A percentile compares a stretch with the other conserved stretches of the same genome.
Conservation (phyloP, 768 basidiomycete species). For the Phallus indusiatus region DNA sequence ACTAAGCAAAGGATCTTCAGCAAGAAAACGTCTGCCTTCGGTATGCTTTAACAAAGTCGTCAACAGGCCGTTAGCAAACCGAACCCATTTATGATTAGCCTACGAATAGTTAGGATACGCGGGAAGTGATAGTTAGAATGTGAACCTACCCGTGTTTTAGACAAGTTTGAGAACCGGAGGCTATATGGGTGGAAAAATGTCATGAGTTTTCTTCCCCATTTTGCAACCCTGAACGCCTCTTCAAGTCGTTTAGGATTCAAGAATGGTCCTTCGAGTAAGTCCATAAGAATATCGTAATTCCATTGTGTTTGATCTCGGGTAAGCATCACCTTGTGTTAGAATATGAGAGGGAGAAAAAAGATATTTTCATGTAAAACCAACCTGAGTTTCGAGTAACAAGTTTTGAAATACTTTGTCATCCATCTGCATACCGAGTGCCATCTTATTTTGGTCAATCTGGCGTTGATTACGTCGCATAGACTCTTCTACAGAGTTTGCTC, state of each 20-base stretch:
- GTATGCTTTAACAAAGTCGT: constrained; percentile 73
- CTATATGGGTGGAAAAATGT: constrained; percentile 88
- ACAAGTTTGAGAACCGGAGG: constrained; percentile 79
- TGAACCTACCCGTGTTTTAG: constrained; percentile 43
- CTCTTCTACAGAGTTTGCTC: constrained; percentile 80
- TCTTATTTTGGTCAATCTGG: constrained; percentile 82
- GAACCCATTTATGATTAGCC: constrained; percentile 79
- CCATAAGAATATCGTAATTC: constrained; percentile 84
- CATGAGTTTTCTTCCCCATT: constrained; percentile 86
- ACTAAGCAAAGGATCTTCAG: constrained; percentile 76
- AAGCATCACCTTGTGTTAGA: constrained; percentile 56
- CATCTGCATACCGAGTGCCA: constrained; percentile 89
- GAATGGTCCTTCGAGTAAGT: constrained; percentile 86
- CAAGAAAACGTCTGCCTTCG: constrained; percentile 78
- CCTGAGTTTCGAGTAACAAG: constrained; percentile 78
- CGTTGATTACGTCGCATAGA: constrained; percentile 79
- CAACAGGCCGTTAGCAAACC: constrained; percentile 72
- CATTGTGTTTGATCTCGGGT: constrained; percentile 87
- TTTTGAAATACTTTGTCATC: constrained; percentile 90
- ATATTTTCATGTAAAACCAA: constrained; percentile 22
- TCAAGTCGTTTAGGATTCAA: constrained; percentile 88
- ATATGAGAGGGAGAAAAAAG: constrained; percentile 2
- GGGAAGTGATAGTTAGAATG: constrained; percentile 1
- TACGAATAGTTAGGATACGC: constrained; percentile 22
- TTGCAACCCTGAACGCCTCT: constrained; percentile 84